Evolutionary conservation across 352 stramenopile species (phyloP), one percentile per base, ranked within the genome.

Genomic region (Globisporangium parvum): DNA sequence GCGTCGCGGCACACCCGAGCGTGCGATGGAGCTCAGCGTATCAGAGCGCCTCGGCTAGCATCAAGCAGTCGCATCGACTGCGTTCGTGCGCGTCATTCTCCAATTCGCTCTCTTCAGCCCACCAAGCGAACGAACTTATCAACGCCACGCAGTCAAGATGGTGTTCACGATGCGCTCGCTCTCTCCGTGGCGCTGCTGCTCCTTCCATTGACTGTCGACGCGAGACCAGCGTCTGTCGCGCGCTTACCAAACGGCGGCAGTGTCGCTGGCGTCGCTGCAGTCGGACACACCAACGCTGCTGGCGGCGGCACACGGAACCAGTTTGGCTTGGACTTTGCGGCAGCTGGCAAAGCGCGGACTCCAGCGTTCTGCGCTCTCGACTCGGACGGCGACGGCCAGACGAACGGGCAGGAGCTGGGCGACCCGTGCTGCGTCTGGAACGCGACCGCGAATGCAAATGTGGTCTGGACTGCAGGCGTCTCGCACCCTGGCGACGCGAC

Each of bases 391-490:
- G 80, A 90, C 59, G 75, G 77, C 12, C 60, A 70, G 23, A 87
- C 70, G 12, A 90, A 90, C 62, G 80, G 78, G 17, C 56, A 86
- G 55, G 80, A 90, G 46, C 66, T 90, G 3, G 80, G 78, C 4
- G 80, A 90, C 55, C 79, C 78, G 24, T 70, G 69, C 60, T 90
- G 80, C 55, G 47, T 48, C 18, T 90, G 72, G 67, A 54, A 35
- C 21, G 33, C 21, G 11, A 26, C 23, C 1, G n/a, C 37, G 37
- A 40, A 55, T 17, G 17, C 17, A 1, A 31, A 12, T 0, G 39
- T 55, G 20, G 1, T 26, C 20, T 70, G 55, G 41, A 62, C 58
- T 14, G 17, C 10, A 3, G 57, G 20, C 17, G 35, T 71, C 18
- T 69, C 66, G 5, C 35, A 66, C 26, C 59, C 62, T 5, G 45